Percentiles rank a stretch among this genome's conserved stretches.
phyloP scores from a whole-genome alignment of 257 asterid genomes.

The Avicennia marina region DNA sequence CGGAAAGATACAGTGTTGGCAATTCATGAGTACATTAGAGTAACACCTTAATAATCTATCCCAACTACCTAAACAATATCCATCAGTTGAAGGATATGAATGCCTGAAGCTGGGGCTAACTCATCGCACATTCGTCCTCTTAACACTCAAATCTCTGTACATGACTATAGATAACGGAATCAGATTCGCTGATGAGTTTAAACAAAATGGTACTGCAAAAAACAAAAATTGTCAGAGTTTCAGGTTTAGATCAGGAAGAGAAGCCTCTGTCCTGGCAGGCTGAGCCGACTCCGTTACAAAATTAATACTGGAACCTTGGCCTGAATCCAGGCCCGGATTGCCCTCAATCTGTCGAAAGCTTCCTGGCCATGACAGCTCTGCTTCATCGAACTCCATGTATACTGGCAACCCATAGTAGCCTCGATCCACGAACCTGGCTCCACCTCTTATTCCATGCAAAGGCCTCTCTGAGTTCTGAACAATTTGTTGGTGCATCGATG shows the following conservation, averaged over 20 bases:
- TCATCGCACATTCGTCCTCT: no score
- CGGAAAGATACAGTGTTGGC: no score
- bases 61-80: no score
- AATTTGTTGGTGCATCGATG: slow-evolving; percentile 49
- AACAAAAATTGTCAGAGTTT: slow-evolving; percentile 41
- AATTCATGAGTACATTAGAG: no score
- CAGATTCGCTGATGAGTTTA: no score
- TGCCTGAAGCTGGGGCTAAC: no score
- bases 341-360: slow-evolving; percentile 68
- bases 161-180: no score
- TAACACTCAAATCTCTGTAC: no score
- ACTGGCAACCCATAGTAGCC: slow-evolving; percentile 58
- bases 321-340: slow-evolving; percentile 23
- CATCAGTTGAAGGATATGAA: no score
- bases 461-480: slow-evolving; percentile 32
- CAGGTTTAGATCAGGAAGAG: slow-evolving; percentile 69
- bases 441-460: slow-evolving; percentile 4
- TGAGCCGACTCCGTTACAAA: slow-evolving; percentile 33
- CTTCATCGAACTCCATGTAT: slow-evolving; percentile 56
- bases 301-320: slow-evolving; percentile 36
- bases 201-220: slow-evolving; percentile 7
- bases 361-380: slow-evolving; percentile 75
- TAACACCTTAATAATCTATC: no score
- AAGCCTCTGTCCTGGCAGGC: slow-evolving; percentile 37
- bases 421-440: slow-evolving; percentile 63